Base-by-base conservation (phyloP, 371 early-diverging fungal species). In the Dinochytrium kinnereticum region DNA sequence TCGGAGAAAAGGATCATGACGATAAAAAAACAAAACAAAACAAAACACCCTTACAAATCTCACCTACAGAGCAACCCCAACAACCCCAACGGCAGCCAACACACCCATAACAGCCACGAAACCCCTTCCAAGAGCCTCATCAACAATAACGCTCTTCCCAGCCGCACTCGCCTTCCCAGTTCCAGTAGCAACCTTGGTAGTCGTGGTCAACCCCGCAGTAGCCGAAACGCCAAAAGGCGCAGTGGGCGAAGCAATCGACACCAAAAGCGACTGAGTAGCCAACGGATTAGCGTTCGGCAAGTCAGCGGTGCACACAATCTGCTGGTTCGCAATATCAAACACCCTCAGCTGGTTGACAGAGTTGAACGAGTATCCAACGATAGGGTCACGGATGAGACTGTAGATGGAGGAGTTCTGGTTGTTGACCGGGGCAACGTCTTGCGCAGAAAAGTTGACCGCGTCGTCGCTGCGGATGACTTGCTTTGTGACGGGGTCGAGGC, bases 281-380 rank as follows among this genome's bases (percentile, higher is more conserved):
- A 61, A 30, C 39, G 64, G 44, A 61, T 40, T 51, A 36, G 37
- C 30, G 65, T 71, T 70, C 15, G 76, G 76, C 55, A 75, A 30
- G 5, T 75, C 67, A 24, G 65, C 66, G 3, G 55, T 67, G 44
- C 71, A 70, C 64, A 75, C n/a, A 33, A 76, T 10, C 49, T 76
- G 51, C 26, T 76, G 49, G 59, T 71, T 44, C 2, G 26, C 10
- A 17, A 59, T 1, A 44, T 76, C 76, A 68, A 76, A 76, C n/a
- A 76, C 36, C n/a, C 76, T 3, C 1, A 76, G 72, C 64, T 76
- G 64, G 69, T 76, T 76, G 64, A 76, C 59, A 53, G 57, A 59
- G 21, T 59, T 68, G 64, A 66, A 76, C 24, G 57, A 55, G 57
- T 55, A 55, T 19, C 57, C 57, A 30, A 24, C 7, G 15, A 26